Conservation (phyloP, 139 green algal species). For the Chlorella sp. region DNA sequence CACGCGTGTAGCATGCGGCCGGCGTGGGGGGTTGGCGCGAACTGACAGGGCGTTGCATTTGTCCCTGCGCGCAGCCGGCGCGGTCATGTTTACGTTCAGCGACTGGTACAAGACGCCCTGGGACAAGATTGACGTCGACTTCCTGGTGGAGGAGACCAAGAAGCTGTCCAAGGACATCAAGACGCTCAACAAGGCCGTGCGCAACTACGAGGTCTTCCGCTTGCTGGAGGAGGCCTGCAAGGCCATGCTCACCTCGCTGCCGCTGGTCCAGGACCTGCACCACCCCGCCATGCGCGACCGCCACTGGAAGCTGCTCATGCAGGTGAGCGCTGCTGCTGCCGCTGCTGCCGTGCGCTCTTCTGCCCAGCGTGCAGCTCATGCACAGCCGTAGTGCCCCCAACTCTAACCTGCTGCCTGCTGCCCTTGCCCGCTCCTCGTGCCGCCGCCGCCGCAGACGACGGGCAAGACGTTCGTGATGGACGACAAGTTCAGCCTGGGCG, state of each 20-base stretch:
- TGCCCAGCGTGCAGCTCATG: neutral
- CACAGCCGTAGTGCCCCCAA: neutral
- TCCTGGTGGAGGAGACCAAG: constrained; percentile 79
- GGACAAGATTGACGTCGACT: constrained; percentile 83
- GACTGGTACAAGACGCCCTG: constrained; percentile 81
- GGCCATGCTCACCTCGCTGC: constrained; percentile 79
- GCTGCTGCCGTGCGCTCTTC: neutral
- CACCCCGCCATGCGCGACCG: constrained; percentile 84
- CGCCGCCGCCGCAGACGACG: constrained; percentile 52
- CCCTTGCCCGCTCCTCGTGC: neutral
- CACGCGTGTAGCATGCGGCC: too few species aligned
- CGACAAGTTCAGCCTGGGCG: constrained; percentile 72
- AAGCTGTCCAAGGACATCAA: constrained; percentile 78
- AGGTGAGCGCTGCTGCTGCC: too few species aligned
- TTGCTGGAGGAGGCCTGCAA: constrained; percentile 76
- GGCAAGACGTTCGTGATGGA: constrained; percentile 84
- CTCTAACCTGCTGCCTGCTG: neutral
- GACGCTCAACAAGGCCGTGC: constrained; percentile 71
- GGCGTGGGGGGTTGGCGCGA: too few species aligned
- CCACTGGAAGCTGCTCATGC: constrained; percentile 87
- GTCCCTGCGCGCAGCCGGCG: constrained; percentile 26
- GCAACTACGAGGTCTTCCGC: constrained; percentile 73
- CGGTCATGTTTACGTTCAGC: constrained; percentile 76
- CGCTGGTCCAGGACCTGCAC: constrained; percentile 81
- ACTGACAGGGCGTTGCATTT: neutral